Evolutionary conservation across 331 rosid genomes (phyloP).

Genomic region (Cydonia oblonga): DNA sequence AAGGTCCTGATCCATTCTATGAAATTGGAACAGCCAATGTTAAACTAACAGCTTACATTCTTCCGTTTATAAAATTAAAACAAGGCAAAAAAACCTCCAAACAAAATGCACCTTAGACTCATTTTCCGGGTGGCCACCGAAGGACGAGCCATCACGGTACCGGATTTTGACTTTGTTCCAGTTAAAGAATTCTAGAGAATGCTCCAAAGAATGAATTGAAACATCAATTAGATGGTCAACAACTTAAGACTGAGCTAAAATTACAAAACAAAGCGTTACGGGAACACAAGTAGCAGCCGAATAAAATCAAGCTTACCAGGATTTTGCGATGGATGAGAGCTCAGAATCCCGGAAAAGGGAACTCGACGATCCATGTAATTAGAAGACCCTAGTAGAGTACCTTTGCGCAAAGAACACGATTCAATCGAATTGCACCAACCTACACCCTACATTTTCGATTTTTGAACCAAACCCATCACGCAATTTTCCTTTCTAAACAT

Average conservation of each 20-base stretch:
- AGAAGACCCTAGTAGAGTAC: slow-evolving; percentile 72
- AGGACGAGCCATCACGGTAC: slow-evolving; percentile 90
- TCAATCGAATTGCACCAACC: slow-evolving; percentile 69
- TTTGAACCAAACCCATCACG: background rate
- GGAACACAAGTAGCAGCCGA: background rate
- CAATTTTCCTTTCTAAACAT: background rate
- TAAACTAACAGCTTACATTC: background rate
- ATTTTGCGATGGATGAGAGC: slow-evolving; percentile 49
- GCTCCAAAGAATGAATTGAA: slow-evolving; percentile 15
- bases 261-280: background rate
- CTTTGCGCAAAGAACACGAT: slow-evolving; percentile 56
- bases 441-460: slow-evolving; percentile 50
- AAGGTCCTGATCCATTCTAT: slow-evolving; percentile 38
- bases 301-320: slow-evolving; percentile 43
- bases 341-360: slow-evolving; percentile 67
- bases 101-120: slow-evolving; percentile 38
- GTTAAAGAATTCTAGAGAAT: slow-evolving; percentile 68
- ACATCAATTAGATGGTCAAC: background rate
- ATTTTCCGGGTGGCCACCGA: slow-evolving; percentile 66
- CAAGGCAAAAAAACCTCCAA: background rate
- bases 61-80: background rate
- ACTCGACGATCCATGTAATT: slow-evolving; percentile 48
- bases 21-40: background rate
- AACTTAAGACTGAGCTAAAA: background rate
- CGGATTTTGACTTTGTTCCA: slow-evolving; percentile 95